Base-by-base conservation (phyloP, 2,329 filamentous ascomycete genomes). In the Dactylonectria macrodidyma region DNA sequence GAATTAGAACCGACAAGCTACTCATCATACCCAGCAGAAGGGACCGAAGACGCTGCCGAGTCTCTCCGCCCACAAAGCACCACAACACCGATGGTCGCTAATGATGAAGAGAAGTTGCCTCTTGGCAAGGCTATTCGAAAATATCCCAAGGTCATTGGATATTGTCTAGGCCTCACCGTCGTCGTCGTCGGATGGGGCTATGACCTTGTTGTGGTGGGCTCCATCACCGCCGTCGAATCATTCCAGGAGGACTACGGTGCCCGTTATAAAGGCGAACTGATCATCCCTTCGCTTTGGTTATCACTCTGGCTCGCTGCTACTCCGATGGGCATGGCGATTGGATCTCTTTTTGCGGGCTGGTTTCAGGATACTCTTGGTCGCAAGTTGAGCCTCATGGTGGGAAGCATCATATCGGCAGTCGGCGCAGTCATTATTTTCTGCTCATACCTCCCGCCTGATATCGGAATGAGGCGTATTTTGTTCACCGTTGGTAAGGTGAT, bases 141-240 rank as follows among this genome's bases (percentile, higher is more conserved):
- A 0, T 78, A 78, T 26, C 78, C 78, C 16, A 78, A 76, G 14
- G 56, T 79, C 1, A 70, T 72, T 4, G 69, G 51, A 0, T 79
- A 76, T 34, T 77, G 74, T 10, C 56, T 79, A 2, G 72, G 66
- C 12, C 71, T 79, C 52, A 71, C 75, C 2, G 65, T 78, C 2
- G 71, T 76, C 6, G 66, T 79, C 3, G 62, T 78, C 16, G 77
- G 77, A n/a, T 79, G 76, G 77, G 77, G 77, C 1, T 78, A 79
- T 50, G 75, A 75, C 16, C 55, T 75, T 1, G 70, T 77, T 1
- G 65, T 79, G 1, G 71, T 79, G 0, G 77, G 78, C 5, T 62
- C 74, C 6, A 71, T 79, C n/a, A 73, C 69, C 5, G 74, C 72
- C 2, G 77, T 76, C 0, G 78, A 79, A 7, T 63, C 73, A 0